Evolutionary conservation across 2,329 filamentous ascomycete genomes (phyloP), one percentile per base, ranked within the genome.

Genomic region (Arthrobotrys sphaeroides): DNA sequence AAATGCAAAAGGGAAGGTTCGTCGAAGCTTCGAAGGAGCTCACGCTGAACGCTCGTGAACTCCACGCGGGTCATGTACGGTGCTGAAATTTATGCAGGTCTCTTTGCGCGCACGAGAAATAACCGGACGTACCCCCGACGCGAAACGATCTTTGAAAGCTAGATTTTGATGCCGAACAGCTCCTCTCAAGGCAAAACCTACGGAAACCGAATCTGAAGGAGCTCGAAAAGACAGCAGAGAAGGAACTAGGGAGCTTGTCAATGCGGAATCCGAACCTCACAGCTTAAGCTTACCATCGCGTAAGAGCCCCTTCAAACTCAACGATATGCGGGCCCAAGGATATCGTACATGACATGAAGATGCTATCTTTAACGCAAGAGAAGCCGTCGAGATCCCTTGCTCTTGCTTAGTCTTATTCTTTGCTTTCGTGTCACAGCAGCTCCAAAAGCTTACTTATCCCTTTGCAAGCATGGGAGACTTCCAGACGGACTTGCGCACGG

Each of bases 401-500:
- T n/a, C n/a, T n/a, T 42, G 38, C 55, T 43, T 60, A 57, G 47
- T 40, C 60, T 68, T 59, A 10, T 49, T 40, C 28, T 47, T 42
- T 47, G 36, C 31, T 36, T 42, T 62, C 66, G 55, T 70, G 66
- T 70, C 43, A 70, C 55, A 24, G 61, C 49, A 13, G 59, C 5
- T n/a, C 10, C 43, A 60, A 60, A 73, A 60, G 53, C 53, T 67
- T 73, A 73, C 60, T 67, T 66, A 66, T 33, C 13, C 64, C 43
- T 69, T 70, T 38, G 51, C 33, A 40, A 73, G 36, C 26, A 67
- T n/a, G 49, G 72, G 40, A 65, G 62, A 59, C 47, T 69, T 75
- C 72, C 72, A 51, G 72, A 75, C 57, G 40, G 64, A 24, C 57
- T 31, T 47, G 64, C 64, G 72, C 72, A 75, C 72, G 47, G 72